phyloP scores from a whole-genome alignment of 1,284 basidiomycete genomes.

The Puccinia horiana region DNA sequence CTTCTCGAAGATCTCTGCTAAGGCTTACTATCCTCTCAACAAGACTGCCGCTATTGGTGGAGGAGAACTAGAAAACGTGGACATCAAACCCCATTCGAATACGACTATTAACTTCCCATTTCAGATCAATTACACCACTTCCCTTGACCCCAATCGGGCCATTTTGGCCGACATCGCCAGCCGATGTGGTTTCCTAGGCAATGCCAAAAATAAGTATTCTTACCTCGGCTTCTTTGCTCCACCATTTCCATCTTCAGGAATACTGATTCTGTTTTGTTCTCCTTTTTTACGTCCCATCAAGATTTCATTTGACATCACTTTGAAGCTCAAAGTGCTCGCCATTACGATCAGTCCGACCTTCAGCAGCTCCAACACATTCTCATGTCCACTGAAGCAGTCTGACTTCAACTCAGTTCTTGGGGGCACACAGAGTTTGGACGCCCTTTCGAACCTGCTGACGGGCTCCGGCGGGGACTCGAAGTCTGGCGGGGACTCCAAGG shows the following conservation, averaged over 20 bases:
- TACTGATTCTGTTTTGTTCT: conserved; percentile 2
- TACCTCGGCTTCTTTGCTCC: background rate
- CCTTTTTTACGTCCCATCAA: conserved; percentile 50
- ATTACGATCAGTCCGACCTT: conserved; percentile 53
- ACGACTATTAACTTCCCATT: conserved; percentile 54
- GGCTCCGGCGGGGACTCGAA: conserved; percentile 42
- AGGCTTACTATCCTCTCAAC: conserved; percentile 13
- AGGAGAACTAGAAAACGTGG: conserved; percentile 30
- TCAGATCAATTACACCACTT: conserved; percentile 50
- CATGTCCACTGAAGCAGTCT: conserved; percentile 39
- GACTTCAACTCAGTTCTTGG: conserved; percentile 16
- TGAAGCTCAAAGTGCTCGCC: conserved; percentile 54
- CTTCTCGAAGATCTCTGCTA: conserved; percentile 52
- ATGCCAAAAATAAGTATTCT: conserved; percentile 20
- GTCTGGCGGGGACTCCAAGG: background rate
- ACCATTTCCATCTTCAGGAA: background rate
- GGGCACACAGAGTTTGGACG: conserved; percentile 51
- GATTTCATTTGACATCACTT: conserved; percentile 55
- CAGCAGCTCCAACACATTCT: conserved; percentile 35
- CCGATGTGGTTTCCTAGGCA: conserved; percentile 55
- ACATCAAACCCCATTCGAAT: conserved; percentile 45
- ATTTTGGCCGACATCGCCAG: conserved; percentile 55
- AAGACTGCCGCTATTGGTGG: conserved; percentile 33
- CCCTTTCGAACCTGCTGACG: conserved; percentile 53
- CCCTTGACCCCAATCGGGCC: conserved; percentile 52